Evolutionary conservation across 768 basidiomycete genomes (phyloP).

Genomic region (Aureoboletus auriporus): DNA sequence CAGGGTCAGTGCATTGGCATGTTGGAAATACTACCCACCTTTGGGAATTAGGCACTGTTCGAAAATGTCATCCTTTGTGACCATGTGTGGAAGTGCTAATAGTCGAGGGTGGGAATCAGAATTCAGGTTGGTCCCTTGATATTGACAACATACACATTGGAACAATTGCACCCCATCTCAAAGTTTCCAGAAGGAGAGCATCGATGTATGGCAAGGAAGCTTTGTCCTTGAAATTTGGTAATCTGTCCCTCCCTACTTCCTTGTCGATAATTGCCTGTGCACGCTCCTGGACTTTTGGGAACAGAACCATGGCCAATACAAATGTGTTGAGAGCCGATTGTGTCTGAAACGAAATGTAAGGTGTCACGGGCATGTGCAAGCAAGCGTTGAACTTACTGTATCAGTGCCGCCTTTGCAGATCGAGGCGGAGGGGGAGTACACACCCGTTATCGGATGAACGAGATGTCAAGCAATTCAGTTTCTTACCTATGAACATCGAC

Average conservation of each 20-base stretch:
- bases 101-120: not conserved
- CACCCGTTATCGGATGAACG: not conserved
- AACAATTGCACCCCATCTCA: constrained; percentile 20
- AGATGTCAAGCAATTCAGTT: not conserved
- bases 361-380: not conserved
- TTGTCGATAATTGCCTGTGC: constrained; percentile 15
- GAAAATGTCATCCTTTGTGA: constrained; percentile 38
- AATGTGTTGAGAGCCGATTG: constrained; percentile 11
- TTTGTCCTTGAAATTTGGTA: constrained; percentile 15
- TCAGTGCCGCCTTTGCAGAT: constrained; percentile 13
- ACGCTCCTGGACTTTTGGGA: constrained; percentile 21
- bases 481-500: constrained; percentile 21
- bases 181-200: constrained; percentile 18
- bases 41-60: constrained; percentile 48
- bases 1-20: not conserved
- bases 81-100: constrained; percentile 26
- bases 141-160: constrained; percentile 15
- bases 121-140: not conserved
- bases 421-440: not conserved
- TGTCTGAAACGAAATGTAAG: constrained; percentile 9
- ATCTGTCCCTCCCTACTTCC: constrained; percentile 17
- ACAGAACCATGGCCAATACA: constrained; percentile 17
- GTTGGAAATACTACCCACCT: constrained; percentile 24
- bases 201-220: constrained; percentile 18
- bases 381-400: constrained; percentile 5